phyloP scores from a whole-genome alignment of 345 rosid species.

The Trapa bicornis region DNA sequence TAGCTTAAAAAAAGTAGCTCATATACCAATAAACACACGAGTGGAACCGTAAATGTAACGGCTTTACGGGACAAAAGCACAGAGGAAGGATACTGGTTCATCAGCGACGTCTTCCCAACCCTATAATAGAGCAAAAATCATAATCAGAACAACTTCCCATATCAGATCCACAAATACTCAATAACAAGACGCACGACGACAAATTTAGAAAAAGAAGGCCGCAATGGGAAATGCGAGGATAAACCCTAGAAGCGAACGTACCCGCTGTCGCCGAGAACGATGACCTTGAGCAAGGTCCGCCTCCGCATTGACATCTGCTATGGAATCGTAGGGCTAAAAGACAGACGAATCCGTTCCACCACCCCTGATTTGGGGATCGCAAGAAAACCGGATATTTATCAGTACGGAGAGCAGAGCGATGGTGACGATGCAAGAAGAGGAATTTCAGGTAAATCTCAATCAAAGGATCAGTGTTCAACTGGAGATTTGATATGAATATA shows the following conservation, averaged over 20 bases:
- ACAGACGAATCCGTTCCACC: not conserved
- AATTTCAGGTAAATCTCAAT: not conserved
- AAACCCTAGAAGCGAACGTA: conserved; percentile 22
- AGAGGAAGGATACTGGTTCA: conserved; percentile 87
- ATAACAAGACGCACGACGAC: not conserved
- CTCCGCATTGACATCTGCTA: conserved; percentile 62
- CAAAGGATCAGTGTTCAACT: no score
- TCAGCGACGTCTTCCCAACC: conserved; percentile 98
- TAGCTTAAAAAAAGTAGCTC: not conserved
- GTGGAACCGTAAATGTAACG: not conserved
- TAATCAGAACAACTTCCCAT: not conserved
- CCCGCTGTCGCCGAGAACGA: conserved; percentile 99
- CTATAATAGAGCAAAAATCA: conserved; percentile 24
- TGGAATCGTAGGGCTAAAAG: not conserved
- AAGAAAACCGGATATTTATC: no score
- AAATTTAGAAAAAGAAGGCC: not conserved
- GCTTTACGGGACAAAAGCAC: not conserved
- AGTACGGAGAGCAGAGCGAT: not conserved
- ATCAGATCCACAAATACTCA: conserved; percentile 16
- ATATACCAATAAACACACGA: no score
- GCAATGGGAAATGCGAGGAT: not conserved
- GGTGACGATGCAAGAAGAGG: not conserved
- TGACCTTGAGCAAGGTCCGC: conserved; percentile 96
- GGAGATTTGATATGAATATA: no score
- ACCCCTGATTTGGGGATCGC: not conserved